These are phyloP conservation scores for Penicillium atrosanguineum DNA, from an alignment of 495 filamentous ascomycete genomes.

Conservation along the genomic window DNA sequence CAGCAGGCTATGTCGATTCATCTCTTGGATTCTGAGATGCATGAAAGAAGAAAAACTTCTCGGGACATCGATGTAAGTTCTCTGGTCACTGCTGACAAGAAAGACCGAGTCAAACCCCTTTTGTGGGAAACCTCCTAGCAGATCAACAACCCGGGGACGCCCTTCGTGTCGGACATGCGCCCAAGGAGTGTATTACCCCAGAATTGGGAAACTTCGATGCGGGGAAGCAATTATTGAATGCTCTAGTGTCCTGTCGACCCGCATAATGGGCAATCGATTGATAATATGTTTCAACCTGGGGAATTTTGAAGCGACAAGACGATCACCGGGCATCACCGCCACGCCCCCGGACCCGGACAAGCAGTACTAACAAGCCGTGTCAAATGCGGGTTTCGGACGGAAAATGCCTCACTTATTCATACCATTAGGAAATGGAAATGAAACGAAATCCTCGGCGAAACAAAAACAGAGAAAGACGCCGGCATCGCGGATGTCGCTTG, in stretches of 20 bases:
- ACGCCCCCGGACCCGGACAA: neutral
- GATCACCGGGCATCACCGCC: neutral
- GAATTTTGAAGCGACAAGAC: neutral
- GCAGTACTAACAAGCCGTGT: neutral
- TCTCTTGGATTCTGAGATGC: too few relatives aligned
- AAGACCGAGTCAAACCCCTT: neutral
- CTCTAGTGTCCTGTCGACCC: neutral
- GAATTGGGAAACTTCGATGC: neutral
- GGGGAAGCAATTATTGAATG: neutral
- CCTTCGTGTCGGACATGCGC: neutral
- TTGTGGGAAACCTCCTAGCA: neutral
- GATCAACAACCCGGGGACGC: neutral
- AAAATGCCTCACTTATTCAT: neutral
- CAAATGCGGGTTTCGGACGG: neutral
- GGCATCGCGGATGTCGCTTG: slow-evolving; percentile 3
- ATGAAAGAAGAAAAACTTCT: too few relatives aligned
- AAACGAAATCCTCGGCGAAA: neutral
- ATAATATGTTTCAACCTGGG: neutral
- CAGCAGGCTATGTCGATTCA: neutral
- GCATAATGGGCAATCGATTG: neutral
- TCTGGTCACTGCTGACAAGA: too few relatives aligned
- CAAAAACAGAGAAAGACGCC: neutral
- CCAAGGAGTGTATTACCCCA: neutral
- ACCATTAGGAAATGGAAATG: neutral
- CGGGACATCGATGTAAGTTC: too few relatives aligned